A percentile compares a stretch with the other conserved stretches of the same genome.
Evolutionary conservation across 305 asterid genomes (phyloP).

Genomic region (Fraxinus angustifolia): DNA sequence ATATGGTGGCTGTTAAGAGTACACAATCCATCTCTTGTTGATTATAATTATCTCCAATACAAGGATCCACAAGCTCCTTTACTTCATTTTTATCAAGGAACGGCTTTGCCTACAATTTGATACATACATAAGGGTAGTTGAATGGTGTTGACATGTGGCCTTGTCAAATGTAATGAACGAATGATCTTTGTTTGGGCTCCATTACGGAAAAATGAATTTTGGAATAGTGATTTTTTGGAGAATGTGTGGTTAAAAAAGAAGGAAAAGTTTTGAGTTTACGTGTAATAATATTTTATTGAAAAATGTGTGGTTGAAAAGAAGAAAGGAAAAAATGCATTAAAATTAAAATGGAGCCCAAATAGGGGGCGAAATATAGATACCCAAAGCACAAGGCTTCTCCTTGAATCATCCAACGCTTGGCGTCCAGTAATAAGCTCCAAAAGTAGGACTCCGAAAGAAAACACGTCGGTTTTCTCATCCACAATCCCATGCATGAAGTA

Average conservation of each 20-base stretch:
- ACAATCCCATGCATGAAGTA: constrained; percentile 66
- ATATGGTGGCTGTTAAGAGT: constrained; percentile 42
- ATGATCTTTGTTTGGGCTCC: background rate
- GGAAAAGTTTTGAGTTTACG: background rate
- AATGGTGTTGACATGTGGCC: background rate
- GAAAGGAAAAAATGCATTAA: too few species aligned
- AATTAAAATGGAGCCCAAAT: background rate
- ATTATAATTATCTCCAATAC: constrained; percentile 35
- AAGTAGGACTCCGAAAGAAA: constrained; percentile 62
- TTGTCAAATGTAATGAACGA: background rate
- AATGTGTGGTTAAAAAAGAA: too few species aligned
- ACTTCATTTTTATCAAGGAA: constrained; percentile 40
- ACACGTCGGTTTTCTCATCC: constrained; percentile 69
- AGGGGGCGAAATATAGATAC: constrained; percentile 24
- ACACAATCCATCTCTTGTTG: constrained; percentile 41
- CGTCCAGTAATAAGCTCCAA: constrained; percentile 62
- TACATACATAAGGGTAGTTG: background rate
- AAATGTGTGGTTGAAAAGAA: too few species aligned
- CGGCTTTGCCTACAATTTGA: constrained; percentile 52
- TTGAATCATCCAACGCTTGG: constrained; percentile 52
- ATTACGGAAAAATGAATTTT: background rate
- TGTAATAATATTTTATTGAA: too few species aligned
- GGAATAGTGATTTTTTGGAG: background rate
- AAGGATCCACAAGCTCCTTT: constrained; percentile 47
- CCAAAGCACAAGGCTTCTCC: constrained; percentile 62